Evolutionary conservation across 1,139 yeast species (phyloP).

Genomic region (Hemisphaericaspora lyxosophila): DNA sequence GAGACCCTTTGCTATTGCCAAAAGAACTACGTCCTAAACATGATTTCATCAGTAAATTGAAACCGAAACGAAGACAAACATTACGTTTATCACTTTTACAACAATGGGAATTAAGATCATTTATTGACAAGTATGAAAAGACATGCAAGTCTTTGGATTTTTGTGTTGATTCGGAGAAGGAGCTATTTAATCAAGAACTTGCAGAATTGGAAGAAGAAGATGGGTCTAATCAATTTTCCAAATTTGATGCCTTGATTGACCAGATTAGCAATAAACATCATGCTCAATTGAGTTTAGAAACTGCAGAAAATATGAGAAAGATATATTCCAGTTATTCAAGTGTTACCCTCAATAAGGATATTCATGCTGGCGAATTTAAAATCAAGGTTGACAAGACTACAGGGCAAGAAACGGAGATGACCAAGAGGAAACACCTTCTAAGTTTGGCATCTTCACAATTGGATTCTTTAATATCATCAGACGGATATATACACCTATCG

Average conservation of each 20-base stretch:
- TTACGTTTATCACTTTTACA: constrained; percentile 52
- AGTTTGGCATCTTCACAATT: constrained; percentile 53
- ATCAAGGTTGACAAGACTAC: constrained; percentile 12
- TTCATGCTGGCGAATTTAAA: constrained; percentile 8
- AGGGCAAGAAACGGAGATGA: constrained; percentile 26
- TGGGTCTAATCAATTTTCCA: constrained; percentile 24
- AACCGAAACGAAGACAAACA: constrained; percentile 21
- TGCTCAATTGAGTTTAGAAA: constrained; percentile 28
- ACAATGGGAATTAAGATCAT: constrained; percentile 63
- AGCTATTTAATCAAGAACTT: constrained; percentile 21
- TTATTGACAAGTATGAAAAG: constrained; percentile 48
- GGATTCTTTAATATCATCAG: constrained; percentile 15
- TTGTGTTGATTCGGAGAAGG: constrained; percentile 16
- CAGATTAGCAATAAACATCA: constrained; percentile 28
- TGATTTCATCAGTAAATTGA: constrained; percentile 11
- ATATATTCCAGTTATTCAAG: constrained; percentile 41
- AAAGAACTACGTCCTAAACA: constrained; percentile 8
- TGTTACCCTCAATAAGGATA: constrained; percentile 19
- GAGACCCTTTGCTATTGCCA: constrained; percentile 28
- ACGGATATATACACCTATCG: constrained; percentile 52
- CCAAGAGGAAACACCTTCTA: constrained; percentile 37
- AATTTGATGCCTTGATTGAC: constrained; percentile 44
- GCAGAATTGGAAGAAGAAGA: constrained; percentile 27
- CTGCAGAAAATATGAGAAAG: constrained; percentile 32
- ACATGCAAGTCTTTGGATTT: constrained; percentile 7